Percentiles rank a stretch among this genome's conserved stretches.
Evolutionary conservation across 768 basidiomycete species (phyloP).

Genomic region (Coprinopsis marcescibilis): DNA sequence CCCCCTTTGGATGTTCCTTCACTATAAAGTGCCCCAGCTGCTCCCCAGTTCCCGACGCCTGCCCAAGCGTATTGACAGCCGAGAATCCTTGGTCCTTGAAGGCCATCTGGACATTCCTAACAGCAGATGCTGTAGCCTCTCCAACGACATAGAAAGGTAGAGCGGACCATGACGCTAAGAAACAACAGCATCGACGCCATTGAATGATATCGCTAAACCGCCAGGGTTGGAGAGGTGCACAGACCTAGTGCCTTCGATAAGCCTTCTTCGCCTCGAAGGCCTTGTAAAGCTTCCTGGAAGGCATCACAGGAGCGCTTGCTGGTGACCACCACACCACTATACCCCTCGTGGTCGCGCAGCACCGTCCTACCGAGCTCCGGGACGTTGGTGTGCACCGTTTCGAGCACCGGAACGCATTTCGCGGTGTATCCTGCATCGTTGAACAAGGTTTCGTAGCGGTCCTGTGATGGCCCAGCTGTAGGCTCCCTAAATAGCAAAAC

Average conservation of each 20-base stretch:
- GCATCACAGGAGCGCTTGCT: slow-evolving; percentile 75
- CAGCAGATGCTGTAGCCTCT: slow-evolving; percentile 47
- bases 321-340: slow-evolving; percentile 68
- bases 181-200: not conserved
- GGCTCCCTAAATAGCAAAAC: slow-evolving; percentile 42
- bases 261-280: slow-evolving; percentile 4
- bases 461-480: slow-evolving; percentile 25
- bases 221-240: slow-evolving; percentile 6
- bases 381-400: slow-evolving; percentile 54
- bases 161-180: slow-evolving; percentile 41
- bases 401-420: slow-evolving; percentile 64
- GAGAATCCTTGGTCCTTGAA: slow-evolving; percentile 10
- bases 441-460: slow-evolving; percentile 58
- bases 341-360: slow-evolving; percentile 11
- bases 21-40: slow-evolving; percentile 62
- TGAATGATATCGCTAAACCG: not conserved
- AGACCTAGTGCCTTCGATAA: slow-evolving; percentile 14
- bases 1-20: slow-evolving; percentile 17
- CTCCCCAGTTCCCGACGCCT: slow-evolving; percentile 62
- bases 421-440: slow-evolving; percentile 41
- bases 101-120: slow-evolving; percentile 28
- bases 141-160: slow-evolving; percentile 81
- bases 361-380: slow-evolving; percentile 39
- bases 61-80: slow-evolving; percentile 30
- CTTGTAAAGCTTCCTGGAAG: slow-evolving; percentile 44